phyloP scores from a whole-genome alignment of 2,329 filamentous ascomycete species.

The Colletotrichum godetiae region DNA sequence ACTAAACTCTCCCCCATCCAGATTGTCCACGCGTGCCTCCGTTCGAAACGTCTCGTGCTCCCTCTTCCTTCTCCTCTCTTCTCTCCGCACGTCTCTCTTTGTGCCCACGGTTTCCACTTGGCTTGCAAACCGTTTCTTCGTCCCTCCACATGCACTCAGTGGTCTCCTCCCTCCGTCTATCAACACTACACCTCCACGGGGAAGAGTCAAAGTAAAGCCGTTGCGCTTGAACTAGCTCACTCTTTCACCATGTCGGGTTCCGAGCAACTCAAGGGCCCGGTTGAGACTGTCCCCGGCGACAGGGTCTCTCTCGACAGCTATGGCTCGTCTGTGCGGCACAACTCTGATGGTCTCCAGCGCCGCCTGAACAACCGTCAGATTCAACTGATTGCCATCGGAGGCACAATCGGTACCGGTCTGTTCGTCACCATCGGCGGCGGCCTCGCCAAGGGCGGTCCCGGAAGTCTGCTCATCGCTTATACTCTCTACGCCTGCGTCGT shows the following conservation, averaged over 20 bases:
- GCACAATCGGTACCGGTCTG: constrained; percentile 60
- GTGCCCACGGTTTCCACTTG: constrained; percentile 5
- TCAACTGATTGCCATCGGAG: constrained; percentile 60
- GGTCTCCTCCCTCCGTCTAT: neutral
- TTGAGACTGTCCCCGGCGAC: constrained; percentile 10
- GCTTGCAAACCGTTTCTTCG: neutral
- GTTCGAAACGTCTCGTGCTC: neutral
- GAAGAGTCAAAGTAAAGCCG: constrained; percentile 2
- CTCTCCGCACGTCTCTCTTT: neutral
- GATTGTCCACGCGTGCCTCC: neutral
- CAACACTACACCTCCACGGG: neutral
- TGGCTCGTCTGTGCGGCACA: constrained; percentile 33
- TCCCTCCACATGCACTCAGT: constrained; percentile 24
- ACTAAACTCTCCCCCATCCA: constrained; percentile 23
- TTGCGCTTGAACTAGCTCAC: neutral
- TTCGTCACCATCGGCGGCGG: constrained; percentile 60
- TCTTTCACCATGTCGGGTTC: constrained; percentile 4
- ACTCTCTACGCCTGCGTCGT: constrained; percentile 42
- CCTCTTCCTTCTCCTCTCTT: neutral
- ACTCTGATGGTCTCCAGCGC: constrained; percentile 47
- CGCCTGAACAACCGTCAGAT: constrained; percentile 48
- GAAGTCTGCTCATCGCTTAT: constrained; percentile 31
- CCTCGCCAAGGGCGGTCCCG: constrained; percentile 33
- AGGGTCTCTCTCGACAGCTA: constrained; percentile 31
- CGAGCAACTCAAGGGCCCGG: constrained; percentile 28